Conservation (phyloP, 106 monocot genomes). For the Dendrobium catenatum region DNA sequence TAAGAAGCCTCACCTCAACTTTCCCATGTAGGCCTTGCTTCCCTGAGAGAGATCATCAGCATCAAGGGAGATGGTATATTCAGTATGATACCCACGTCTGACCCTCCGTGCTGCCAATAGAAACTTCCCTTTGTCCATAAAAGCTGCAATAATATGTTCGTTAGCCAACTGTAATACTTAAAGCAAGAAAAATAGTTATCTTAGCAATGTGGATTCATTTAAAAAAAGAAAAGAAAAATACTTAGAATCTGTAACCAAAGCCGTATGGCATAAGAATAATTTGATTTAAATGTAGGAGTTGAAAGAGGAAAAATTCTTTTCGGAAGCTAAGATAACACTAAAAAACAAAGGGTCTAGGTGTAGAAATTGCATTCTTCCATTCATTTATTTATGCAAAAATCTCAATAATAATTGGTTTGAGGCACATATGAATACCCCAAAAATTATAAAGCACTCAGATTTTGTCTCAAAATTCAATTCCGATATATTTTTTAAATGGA, state of each 20-base stretch:
- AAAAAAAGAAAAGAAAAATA: no score
- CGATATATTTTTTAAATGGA: no score
- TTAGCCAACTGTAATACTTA: not conserved
- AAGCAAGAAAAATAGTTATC: not conserved
- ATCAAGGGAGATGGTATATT: conserved; percentile 71
- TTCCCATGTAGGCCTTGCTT: conserved; percentile 63
- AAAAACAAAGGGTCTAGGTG: not conserved
- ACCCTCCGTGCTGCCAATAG: conserved; percentile 70
- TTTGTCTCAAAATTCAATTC: no score
- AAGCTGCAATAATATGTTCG: conserved; percentile 27
- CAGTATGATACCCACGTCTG: conserved; percentile 52
- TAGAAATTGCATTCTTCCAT: not conserved
- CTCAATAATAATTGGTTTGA: not conserved
- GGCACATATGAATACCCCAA: not conserved
- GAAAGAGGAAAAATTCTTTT: no score
- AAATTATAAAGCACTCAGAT: not conserved
- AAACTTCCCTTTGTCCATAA: conserved; percentile 76
- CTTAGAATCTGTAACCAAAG: no score
- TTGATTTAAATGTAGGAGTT: no score
- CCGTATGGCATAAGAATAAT: no score
- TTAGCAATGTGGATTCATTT: no score
- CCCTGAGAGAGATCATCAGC: conserved; percentile 69
- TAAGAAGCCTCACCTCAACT: conserved; percentile 40
- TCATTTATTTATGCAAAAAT: not conserved
- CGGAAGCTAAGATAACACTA: not conserved